Percentiles rank a stretch among this genome's conserved stretches.
Conservation (phyloP, 352 stramenopile species). For the Lagenidium sp. region DNA sequence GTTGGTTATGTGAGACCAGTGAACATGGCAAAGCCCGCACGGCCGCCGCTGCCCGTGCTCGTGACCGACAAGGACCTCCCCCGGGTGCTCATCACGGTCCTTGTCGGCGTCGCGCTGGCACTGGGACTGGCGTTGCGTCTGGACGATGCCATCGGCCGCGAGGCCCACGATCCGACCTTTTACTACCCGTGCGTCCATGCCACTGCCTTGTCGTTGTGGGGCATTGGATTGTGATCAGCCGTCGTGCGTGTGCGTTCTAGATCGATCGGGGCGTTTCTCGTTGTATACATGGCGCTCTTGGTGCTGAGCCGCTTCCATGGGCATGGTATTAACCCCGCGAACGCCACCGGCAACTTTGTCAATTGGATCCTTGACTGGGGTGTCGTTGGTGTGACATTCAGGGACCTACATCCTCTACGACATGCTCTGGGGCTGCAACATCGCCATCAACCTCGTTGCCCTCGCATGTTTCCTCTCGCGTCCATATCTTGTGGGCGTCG, state of each 20-base stretch:
- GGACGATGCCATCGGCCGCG: conserved; percentile 31
- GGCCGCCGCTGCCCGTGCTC: conserved; percentile 34
- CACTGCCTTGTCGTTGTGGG: no score
- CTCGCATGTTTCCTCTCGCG: conserved; percentile 63
- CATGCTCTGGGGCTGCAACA: conserved; percentile 75
- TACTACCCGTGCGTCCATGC: conserved; percentile 50
- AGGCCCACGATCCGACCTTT: conserved; percentile 32
- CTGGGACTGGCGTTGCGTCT: conserved; percentile 38
- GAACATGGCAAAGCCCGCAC: conserved; percentile 1
- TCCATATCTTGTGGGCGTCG: conserved; percentile 74
- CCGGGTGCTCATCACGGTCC: conserved; percentile 22
- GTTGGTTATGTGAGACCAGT: conserved; percentile 10
- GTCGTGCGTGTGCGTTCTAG: conserved; percentile 10
- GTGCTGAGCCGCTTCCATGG: conserved; percentile 42
- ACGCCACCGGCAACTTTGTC: no score
- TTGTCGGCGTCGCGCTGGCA: conserved; percentile 20
- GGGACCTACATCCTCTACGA: conserved; percentile 78
- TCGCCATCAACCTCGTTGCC: conserved; percentile 57
- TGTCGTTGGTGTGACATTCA: no score
- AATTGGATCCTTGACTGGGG: no score
- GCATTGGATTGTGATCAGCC: not conserved
- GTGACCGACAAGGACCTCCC: conserved; percentile 47
- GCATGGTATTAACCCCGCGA: conserved; percentile 26
- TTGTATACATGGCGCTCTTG: conserved; percentile 39
- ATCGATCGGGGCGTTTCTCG: conserved; percentile 37